A percentile compares a stretch with the other conserved stretches of the same genome.
These are phyloP conservation scores for Aspergillus olivimuriae DNA, from an alignment of 495 filamentous ascomycete genomes.

Conservation along the genomic window DNA sequence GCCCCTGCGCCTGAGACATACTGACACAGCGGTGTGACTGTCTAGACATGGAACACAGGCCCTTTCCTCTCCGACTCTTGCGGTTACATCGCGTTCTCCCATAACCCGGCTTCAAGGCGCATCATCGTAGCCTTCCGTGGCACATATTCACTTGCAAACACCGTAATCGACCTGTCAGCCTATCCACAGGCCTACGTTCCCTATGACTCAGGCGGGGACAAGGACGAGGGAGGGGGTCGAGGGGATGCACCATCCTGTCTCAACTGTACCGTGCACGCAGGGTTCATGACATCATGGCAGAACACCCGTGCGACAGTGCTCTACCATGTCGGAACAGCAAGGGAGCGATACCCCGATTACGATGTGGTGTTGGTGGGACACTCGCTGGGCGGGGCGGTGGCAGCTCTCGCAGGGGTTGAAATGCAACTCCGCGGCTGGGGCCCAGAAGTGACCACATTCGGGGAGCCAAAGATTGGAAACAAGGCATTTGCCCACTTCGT, in stretches of 20 bases:
- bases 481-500: slow-evolving; percentile 59
- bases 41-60: slow-evolving; percentile 83
- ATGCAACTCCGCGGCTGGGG: slow-evolving; percentile 60
- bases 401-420: slow-evolving; percentile 79
- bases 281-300: slow-evolving; percentile 80
- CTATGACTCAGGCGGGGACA: slow-evolving; percentile 56
- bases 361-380: slow-evolving; percentile 77
- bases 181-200: slow-evolving; percentile 86
- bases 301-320: slow-evolving; percentile 61
- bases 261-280: slow-evolving; percentile 87
- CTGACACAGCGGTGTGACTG: not conserved
- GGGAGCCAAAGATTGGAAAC: slow-evolving; percentile 85
- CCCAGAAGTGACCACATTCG: slow-evolving; percentile 81
- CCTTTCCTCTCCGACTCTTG: slow-evolving; percentile 82
- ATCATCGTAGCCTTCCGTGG: slow-evolving; percentile 93
- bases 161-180: slow-evolving; percentile 80
- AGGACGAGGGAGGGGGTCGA: too few relatives aligned
- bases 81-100: slow-evolving; percentile 86
- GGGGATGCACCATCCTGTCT: slow-evolving; percentile 44
- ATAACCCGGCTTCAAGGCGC: slow-evolving; percentile 48
- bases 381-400: slow-evolving; percentile 88
- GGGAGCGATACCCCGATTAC: slow-evolving; percentile 60
- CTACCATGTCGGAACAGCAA: slow-evolving; percentile 47
- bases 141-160: slow-evolving; percentile 88
- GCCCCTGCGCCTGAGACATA: not conserved